Evolutionary conservation across 371 early-diverging fungal species (phyloP).

Genomic region (Mortierella sp.): DNA sequence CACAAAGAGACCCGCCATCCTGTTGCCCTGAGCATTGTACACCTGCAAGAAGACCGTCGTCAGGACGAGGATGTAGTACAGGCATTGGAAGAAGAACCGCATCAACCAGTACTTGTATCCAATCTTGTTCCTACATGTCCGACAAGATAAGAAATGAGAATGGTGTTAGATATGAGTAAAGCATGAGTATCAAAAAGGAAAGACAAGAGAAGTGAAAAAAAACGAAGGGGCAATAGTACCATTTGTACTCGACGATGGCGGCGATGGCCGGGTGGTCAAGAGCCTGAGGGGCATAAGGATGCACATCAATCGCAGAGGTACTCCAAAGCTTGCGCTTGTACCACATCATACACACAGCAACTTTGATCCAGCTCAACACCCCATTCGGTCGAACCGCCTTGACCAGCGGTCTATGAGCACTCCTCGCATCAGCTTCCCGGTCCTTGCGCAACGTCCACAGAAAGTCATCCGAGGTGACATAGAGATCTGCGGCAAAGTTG

Average conservation of each 20-base stretch:
- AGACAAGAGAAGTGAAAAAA: background rate
- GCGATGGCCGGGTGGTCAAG: conserved; percentile 32
- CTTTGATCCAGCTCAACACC: conserved; percentile 10
- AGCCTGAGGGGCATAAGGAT: conserved; percentile 13
- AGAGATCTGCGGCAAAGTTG: conserved; percentile 23
- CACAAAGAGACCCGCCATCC: conserved; percentile 14
- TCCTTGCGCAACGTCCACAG: conserved; percentile 12
- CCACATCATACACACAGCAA: background rate
- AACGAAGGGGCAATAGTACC: conserved; percentile 9
- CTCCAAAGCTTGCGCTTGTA: conserved; percentile 13
- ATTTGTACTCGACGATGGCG: conserved; percentile 42
- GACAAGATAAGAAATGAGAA: background rate
- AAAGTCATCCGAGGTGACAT: conserved; percentile 25
- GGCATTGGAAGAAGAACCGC: conserved; percentile 26
- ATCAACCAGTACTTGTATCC: conserved; percentile 30
- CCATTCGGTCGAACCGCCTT: conserved; percentile 3
- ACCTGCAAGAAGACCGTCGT: conserved; percentile 22
- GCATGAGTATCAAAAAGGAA: background rate
- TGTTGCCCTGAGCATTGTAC: background rate
- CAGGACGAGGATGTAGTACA: conserved; percentile 28
- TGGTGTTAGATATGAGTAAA: background rate
- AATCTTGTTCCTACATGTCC: conserved; percentile 33
- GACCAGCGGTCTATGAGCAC: background rate
- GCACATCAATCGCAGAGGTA: background rate
- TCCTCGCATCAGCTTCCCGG: background rate